A percentile compares a stretch with the other conserved stretches of the same genome.
Conservation (phyloP, 495 filamentous ascomycete species). For the Acidiella bohemica region DNA sequence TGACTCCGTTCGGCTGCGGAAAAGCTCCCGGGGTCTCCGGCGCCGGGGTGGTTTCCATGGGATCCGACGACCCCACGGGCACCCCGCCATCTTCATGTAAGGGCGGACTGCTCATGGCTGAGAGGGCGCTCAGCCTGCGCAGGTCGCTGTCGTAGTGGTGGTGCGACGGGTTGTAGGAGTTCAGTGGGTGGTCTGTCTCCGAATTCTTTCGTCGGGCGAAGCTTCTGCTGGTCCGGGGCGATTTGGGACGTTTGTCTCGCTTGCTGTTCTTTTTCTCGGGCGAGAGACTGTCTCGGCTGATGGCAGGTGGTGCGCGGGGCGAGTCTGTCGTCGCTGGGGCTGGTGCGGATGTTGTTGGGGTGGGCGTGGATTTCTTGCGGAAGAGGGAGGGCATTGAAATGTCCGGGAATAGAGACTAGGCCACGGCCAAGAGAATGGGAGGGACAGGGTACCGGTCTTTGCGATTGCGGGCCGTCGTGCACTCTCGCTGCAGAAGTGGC, state of each 20-base stretch:
- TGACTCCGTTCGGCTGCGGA: constrained; percentile 34
- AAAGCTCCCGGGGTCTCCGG: constrained; percentile 21
- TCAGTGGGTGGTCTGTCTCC: constrained; percentile 55
- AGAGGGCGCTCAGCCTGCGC: constrained; percentile 46
- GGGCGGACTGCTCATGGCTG: constrained; percentile 48
- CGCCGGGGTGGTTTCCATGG: constrained; percentile 24
- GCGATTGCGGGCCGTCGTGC: too few relatives aligned
- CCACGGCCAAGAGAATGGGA: too few relatives aligned
- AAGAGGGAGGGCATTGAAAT: too few relatives aligned
- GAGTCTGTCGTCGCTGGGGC: too few relatives aligned
- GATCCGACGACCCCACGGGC: constrained; percentile 30
- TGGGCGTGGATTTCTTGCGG: too few relatives aligned
- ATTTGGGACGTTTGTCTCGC: constrained; percentile 6
- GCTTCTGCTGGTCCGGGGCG: constrained; percentile 7
- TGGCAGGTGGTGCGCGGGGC: too few relatives aligned
- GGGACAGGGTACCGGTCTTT: too few relatives aligned
- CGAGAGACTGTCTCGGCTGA: too few relatives aligned
- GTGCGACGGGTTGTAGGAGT: too few relatives aligned
- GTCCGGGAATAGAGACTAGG: too few relatives aligned
- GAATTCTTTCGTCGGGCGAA: constrained; percentile 4
- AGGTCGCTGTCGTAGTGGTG: constrained; percentile 70
- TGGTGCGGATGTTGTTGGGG: too few relatives aligned
- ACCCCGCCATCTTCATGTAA: constrained; percentile 42
- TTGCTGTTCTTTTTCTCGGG: constrained; percentile 12
- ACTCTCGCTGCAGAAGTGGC: too few relatives aligned